These are phyloP conservation scores for Thymus quinquecostatus DNA, from an alignment of 257 asterid species.

Conservation along the genomic window DNA sequence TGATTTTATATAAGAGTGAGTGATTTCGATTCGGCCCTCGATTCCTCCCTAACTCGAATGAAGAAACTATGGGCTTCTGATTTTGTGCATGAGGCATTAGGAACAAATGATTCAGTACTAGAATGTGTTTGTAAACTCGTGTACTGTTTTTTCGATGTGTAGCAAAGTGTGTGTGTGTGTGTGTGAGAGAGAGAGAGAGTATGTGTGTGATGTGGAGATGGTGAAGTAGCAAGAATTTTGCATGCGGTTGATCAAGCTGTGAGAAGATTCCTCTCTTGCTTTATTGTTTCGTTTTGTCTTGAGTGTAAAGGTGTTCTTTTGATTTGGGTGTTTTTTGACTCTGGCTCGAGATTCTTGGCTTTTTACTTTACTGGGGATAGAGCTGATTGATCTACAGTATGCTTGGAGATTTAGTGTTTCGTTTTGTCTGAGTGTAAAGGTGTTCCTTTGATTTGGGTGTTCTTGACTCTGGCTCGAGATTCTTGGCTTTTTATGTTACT, in stretches of 20 bases:
- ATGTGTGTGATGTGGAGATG: conserved; percentile 11
- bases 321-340: not conserved
- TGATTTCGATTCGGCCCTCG: not conserved
- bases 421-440: not conserved
- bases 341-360: not conserved
- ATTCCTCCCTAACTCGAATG: not conserved
- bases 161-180: not conserved
- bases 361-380: not conserved
- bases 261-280: conserved; percentile 16
- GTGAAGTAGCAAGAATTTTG: not conserved
- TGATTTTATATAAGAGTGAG: not conserved
- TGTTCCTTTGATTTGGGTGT: too few species aligned
- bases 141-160: not conserved
- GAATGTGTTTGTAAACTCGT: conserved; percentile 1
- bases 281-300: not conserved
- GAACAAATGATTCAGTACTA: not conserved
- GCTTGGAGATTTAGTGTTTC: not conserved
- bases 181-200: not conserved
- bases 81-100: conserved; percentile 27
- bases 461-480: not conserved
- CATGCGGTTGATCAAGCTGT: conserved; percentile 17
- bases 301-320: not conserved
- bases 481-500: not conserved
- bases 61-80: conserved; percentile 1
- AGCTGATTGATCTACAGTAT: not conserved